Percentiles rank a stretch among this genome's conserved stretches.
Conservation (phyloP, 805 yeast species). For the Naumovozyma dairenensis region DNA sequence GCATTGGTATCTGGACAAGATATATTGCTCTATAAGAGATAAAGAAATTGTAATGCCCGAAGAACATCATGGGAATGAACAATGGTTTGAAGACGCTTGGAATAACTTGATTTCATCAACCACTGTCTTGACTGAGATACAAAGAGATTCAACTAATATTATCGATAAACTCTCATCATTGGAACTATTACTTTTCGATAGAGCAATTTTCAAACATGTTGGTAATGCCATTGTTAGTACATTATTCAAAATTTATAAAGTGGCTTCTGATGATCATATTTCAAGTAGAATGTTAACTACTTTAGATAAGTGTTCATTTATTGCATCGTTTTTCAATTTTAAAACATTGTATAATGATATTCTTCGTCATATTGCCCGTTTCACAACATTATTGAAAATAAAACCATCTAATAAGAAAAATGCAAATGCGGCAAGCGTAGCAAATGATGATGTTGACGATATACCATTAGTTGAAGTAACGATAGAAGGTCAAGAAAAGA, state of each 20-base stretch:
- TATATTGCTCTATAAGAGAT: constrained; percentile 69
- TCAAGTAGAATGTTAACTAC: constrained; percentile 81
- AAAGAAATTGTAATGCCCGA: constrained; percentile 96
- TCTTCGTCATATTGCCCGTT: constrained; percentile 52
- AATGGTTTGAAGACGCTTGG: constrained; percentile 88
- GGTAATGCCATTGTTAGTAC: constrained; percentile 63
- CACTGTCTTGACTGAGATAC: constrained; percentile 25
- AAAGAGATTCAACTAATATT: constrained; percentile 12
- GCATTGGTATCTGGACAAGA: constrained; percentile 71
- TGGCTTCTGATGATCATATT: constrained; percentile 84
- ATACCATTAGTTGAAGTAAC: constrained; percentile 34
- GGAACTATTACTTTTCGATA: constrained; percentile 51
- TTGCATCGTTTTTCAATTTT: constrained; percentile 58
- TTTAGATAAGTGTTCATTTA: constrained; percentile 71
- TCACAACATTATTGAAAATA: constrained; percentile 50
- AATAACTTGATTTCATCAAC: constrained; percentile 47
- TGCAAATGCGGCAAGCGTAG: too few species aligned
- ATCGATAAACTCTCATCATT: constrained; percentile 14
- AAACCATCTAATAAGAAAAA: constrained; percentile 1
- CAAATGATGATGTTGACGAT: constrained; percentile 23
- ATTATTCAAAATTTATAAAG: constrained; percentile 66
- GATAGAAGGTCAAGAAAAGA: constrained; percentile 43
- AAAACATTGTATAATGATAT: constrained; percentile 52
- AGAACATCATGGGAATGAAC: constrained; percentile 87
- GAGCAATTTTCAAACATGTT: constrained; percentile 52